Evolutionary conservation across 257 asterid genomes (phyloP), one percentile per base, ranked within the genome.

Genomic region (Nicotiana benthamiana): DNA sequence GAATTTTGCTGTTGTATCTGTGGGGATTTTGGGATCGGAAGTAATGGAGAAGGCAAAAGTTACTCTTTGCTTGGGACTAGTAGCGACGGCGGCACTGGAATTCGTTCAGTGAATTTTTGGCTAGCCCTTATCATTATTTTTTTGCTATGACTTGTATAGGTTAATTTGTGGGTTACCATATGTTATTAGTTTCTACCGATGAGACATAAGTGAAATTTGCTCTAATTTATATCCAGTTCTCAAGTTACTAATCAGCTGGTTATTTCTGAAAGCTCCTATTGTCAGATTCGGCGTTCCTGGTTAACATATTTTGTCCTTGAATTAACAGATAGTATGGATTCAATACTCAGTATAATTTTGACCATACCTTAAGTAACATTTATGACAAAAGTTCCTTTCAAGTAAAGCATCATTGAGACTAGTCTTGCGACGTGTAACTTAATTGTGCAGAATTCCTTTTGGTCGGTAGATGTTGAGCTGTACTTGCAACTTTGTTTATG

Each of bases 61-160:
- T 90, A 90, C 27, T 90, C 93, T 85, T 82, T 90, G 48, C 90
- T n/a, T n/a, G n/a, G n/a, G n/a, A n/a, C n/a, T n/a, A n/a, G n/a
- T n/a, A n/a, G n/a, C n/a, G n/a, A n/a, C n/a, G n/a, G n/a, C n/a
- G n/a, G n/a, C n/a, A n/a, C n/a, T n/a, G n/a, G n/a, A n/a, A n/a
- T n/a, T n/a, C n/a, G n/a, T n/a, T n/a, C n/a, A n/a, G n/a, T n/a
- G n/a, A n/a, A n/a, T n/a, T n/a, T n/a, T n/a, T n/a, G n/a, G n/a
- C n/a, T n/a, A n/a, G n/a, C n/a, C n/a, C n/a, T n/a, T n/a, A n/a
- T n/a, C n/a, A n/a, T n/a, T n/a, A n/a, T n/a, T n/a, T n/a, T n/a
- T n/a, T n/a, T n/a, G n/a, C n/a, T n/a, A n/a, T n/a, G n/a, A n/a
- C n/a, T n/a, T n/a, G n/a, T n/a, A n/a, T n/a, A n/a, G n/a, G n/a